A percentile compares a stretch with the other conserved stretches of the same genome.
Evolutionary conservation across 257 asterid species (phyloP).

Genomic region (Fraxinus pennsylvanica): DNA sequence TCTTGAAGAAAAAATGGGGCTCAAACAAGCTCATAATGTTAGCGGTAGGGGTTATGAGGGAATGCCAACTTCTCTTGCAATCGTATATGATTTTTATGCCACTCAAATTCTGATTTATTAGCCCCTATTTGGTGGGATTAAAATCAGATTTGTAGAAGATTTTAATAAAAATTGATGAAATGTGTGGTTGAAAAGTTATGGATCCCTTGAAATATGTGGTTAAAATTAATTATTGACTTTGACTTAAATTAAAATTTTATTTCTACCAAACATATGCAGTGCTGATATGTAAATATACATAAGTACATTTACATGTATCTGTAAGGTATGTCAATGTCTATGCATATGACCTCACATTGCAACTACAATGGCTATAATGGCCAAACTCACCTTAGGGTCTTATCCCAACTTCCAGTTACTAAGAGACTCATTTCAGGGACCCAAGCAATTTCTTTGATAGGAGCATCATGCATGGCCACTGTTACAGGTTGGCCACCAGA

Average conservation of each 20-base stretch:
- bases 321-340: background rate
- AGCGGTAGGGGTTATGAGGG: background rate
- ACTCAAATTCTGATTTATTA: background rate
- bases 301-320: too few relatives aligned
- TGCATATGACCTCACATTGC: background rate
- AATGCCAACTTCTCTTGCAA: conserved; percentile 3
- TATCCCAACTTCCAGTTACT: conserved; percentile 93
- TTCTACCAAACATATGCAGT: too few relatives aligned
- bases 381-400: conserved; percentile 71
- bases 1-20: too few relatives aligned
- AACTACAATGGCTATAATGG: conserved; percentile 12
- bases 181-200: too few relatives aligned
- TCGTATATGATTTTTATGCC: background rate
- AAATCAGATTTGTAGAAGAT: too few relatives aligned
- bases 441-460: conserved; percentile 91
- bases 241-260: too few relatives aligned
- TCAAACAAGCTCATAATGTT: background rate
- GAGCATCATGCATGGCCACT: conserved; percentile 94
- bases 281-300: too few relatives aligned
- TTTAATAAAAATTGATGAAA: too few relatives aligned
- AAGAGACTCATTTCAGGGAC: conserved; percentile 84
- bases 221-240: too few relatives aligned
- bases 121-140: too few relatives aligned
- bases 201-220: too few relatives aligned
- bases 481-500: conserved; percentile 80